These are phyloP conservation scores for Trichocladium antarcticum DNA, from an alignment of 495 filamentous ascomycete genomes.

Conservation along the genomic window DNA sequence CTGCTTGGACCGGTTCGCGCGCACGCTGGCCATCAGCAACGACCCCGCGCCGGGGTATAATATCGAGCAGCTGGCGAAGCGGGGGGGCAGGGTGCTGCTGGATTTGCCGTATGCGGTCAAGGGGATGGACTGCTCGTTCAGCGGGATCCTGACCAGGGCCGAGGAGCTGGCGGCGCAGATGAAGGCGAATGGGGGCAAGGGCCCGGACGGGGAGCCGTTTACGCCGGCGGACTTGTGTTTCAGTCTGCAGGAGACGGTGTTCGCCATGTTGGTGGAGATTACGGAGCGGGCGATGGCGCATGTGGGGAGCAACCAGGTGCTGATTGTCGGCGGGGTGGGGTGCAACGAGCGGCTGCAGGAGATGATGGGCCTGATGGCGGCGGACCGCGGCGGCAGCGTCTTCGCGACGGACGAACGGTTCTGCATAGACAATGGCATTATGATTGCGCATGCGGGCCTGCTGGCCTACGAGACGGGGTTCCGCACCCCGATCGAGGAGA, in stretches of 20 bases:
- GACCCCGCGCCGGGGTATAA: slow-evolving; percentile 96
- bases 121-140: slow-evolving; percentile 96
- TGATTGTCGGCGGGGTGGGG: slow-evolving; percentile 97
- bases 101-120: slow-evolving; percentile 95
- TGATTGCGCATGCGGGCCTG: slow-evolving; percentile 96
- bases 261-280: slow-evolving; percentile 94
- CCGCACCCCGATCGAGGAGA: slow-evolving; percentile 62
- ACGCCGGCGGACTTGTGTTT: slow-evolving; percentile 89
- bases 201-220: slow-evolving; percentile 37
- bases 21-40: slow-evolving; percentile 80
- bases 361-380: slow-evolving; percentile 98
- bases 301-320: slow-evolving; percentile 77
- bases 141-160: slow-evolving; percentile 72
- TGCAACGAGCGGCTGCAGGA: slow-evolving; percentile 91
- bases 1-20: slow-evolving; percentile 90
- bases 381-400: slow-evolving; percentile 75
- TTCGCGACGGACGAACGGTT: slow-evolving; percentile 95
- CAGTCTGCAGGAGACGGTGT: slow-evolving; percentile 88
- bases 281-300: slow-evolving; percentile 98
- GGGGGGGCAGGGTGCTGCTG: slow-evolving; percentile 50
- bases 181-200: slow-evolving; percentile 33
- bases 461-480: slow-evolving; percentile 73
- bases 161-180: slow-evolving; percentile 64
- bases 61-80: slow-evolving; percentile 91
- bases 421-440: slow-evolving; percentile 98